These are phyloP conservation scores for Hysterium pulicare DNA, from an alignment of 2,329 filamentous ascomycete genomes.

Conservation along the genomic window DNA sequence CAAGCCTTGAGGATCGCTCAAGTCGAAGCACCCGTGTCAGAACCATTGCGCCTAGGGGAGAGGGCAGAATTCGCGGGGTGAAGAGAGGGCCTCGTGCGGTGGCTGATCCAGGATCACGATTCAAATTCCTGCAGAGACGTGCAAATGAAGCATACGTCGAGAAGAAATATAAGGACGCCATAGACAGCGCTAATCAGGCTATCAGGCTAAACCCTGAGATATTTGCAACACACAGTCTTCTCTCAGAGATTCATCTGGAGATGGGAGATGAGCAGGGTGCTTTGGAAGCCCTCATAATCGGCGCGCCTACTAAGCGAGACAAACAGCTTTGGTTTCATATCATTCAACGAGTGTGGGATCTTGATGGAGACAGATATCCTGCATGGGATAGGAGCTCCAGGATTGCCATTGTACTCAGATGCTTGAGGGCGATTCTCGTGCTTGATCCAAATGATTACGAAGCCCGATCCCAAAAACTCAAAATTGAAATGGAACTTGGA, in stretches of 20 bases:
- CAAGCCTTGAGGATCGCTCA: not conserved
- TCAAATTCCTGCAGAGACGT: slow-evolving; percentile 63
- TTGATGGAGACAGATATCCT: slow-evolving; percentile 35
- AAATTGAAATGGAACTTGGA: slow-evolving; percentile 51
- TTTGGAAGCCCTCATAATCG: slow-evolving; percentile 54
- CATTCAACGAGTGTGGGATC: slow-evolving; percentile 51
- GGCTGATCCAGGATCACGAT: slow-evolving; percentile 67
- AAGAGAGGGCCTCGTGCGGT: slow-evolving; percentile 50
- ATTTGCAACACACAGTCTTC: slow-evolving; percentile 57
- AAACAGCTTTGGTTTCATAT: slow-evolving; percentile 56
- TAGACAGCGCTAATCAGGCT: slow-evolving; percentile 30
- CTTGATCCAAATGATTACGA: slow-evolving; percentile 52
- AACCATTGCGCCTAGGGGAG: slow-evolving; percentile 15
- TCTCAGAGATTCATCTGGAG: slow-evolving; percentile 57
- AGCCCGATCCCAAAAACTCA: slow-evolving; percentile 54
- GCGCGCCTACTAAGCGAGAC: slow-evolving; percentile 57
- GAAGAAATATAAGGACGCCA: slow-evolving; percentile 53
- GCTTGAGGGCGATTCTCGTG: slow-evolving; percentile 47
- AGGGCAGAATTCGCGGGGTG: slow-evolving; percentile 21
- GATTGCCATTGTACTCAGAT: slow-evolving; percentile 26
- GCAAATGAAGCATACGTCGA: slow-evolving; percentile 67
- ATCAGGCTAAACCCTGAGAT: slow-evolving; percentile 57
- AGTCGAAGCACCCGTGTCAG: slow-evolving; percentile 11
- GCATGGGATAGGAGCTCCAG: slow-evolving; percentile 26
- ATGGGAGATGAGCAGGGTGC: slow-evolving; percentile 57